Evolutionary conservation across 1,284 basidiomycete species (phyloP).

Genomic region (Cryptococcus sp.): DNA sequence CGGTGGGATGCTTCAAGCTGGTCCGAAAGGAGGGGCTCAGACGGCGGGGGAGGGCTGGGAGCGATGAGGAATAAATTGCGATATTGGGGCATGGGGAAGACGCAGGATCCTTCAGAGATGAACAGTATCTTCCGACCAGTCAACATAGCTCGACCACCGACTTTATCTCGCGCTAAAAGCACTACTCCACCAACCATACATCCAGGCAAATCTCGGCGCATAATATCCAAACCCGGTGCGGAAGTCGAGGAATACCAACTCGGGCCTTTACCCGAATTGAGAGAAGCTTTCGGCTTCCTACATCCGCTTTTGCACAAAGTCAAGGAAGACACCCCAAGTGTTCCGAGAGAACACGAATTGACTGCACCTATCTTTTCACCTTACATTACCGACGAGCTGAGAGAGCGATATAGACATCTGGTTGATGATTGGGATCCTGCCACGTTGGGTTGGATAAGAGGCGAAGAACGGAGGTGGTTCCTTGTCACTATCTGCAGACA

Average conservation of each 20-base stretch:
- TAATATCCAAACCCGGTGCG: constrained; percentile 19
- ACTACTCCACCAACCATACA: neutral
- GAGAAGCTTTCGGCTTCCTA: constrained; percentile 39
- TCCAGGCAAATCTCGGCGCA: constrained; percentile 23
- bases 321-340: constrained; percentile 26
- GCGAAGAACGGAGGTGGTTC: constrained; percentile 35
- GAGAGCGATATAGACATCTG: constrained; percentile 41
- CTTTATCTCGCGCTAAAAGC: constrained; percentile 1
- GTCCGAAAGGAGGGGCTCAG: constrained; percentile 22
- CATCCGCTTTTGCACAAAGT: constrained; percentile 35
- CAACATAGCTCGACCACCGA: constrained; percentile 6
- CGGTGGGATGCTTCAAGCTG: constrained; percentile 37
- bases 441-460: constrained; percentile 26
- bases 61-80: constrained; percentile 17
- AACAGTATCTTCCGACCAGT: neutral
- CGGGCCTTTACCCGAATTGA: constrained; percentile 33
- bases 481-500: constrained; percentile 45
- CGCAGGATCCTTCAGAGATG: neutral
- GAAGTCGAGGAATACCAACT: constrained; percentile 27
- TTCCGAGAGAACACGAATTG: constrained; percentile 45
- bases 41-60: constrained; percentile 15
- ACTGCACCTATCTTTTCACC: constrained; percentile 41
- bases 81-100: neutral
- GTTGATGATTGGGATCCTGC: constrained; percentile 33
- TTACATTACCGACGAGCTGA: constrained; percentile 36